A percentile compares a stretch with the other conserved stretches of the same genome.
Conservation (phyloP, 2,329 filamentous ascomycete genomes). For the Diplodia seriata region DNA sequence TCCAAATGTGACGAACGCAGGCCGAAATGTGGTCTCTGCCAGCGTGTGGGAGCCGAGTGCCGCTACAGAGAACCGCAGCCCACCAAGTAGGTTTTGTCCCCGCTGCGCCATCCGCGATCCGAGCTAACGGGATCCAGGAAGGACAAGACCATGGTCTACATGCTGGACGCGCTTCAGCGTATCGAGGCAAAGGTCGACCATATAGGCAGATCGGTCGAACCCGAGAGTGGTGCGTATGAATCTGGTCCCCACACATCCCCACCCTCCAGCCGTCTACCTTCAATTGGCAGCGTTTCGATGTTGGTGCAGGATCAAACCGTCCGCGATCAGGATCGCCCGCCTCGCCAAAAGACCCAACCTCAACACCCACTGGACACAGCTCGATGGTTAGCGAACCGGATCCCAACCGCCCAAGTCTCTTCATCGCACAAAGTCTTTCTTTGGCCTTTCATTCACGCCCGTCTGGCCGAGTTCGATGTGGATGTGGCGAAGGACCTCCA, state of each 20-base stretch:
- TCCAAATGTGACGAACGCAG: slow-evolving; percentile 35
- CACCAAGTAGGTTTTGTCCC: slow-evolving; percentile 32
- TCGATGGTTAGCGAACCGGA: background rate
- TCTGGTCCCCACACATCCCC: slow-evolving; percentile 6
- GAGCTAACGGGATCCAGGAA: slow-evolving; percentile 29
- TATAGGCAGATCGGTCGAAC: slow-evolving; percentile 30
- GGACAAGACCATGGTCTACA: slow-evolving; percentile 34
- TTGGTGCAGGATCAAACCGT: background rate
- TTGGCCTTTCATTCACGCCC: slow-evolving; percentile 34
- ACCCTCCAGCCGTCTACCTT: slow-evolving; percentile 30
- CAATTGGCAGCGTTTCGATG: slow-evolving; percentile 16
- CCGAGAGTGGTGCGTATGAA: slow-evolving; percentile 21
- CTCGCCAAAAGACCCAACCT: background rate
- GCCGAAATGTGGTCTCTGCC: slow-evolving; percentile 34
- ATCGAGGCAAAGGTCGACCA: slow-evolving; percentile 33
- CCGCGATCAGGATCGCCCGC: slow-evolving; percentile 8
- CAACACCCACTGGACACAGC: background rate
- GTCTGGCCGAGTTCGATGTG: slow-evolving; percentile 22
- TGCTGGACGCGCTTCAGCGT: slow-evolving; percentile 30
- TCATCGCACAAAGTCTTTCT: slow-evolving; percentile 36
- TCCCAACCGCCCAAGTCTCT: slow-evolving; percentile 32
- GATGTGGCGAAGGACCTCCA: slow-evolving; percentile 31
- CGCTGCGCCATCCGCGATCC: background rate
- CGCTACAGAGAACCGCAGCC: slow-evolving; percentile 33
- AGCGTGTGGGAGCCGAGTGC: slow-evolving; percentile 34